phyloP scores from a whole-genome alignment of 257 asterid species.

The Salvia miltiorrhiza region DNA sequence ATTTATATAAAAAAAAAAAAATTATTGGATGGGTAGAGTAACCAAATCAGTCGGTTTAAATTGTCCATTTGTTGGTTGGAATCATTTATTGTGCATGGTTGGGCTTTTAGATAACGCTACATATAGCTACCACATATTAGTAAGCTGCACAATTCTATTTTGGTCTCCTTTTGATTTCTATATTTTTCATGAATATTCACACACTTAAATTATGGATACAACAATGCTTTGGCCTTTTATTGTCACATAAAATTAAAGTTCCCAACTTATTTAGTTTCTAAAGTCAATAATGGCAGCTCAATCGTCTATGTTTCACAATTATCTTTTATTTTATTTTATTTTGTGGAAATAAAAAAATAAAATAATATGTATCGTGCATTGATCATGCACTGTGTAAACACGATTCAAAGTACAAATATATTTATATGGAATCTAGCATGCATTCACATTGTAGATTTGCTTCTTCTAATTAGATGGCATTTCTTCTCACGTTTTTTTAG shows the following conservation, averaged over 20 bases:
- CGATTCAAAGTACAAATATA: neutral
- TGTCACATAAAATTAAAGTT: neutral
- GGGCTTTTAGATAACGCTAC: slow-evolving; percentile 13
- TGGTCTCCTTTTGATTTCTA: neutral
- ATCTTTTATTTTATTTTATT: neutral
- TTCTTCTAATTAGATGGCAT: neutral
- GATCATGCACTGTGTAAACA: neutral
- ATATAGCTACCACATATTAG: neutral
- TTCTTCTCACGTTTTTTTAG: neutral
- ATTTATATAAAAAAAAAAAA: too few species aligned
- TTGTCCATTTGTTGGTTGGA: slow-evolving; percentile 8
- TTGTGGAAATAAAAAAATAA: neutral
- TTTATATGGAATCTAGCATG: neutral
- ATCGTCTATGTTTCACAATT: neutral
- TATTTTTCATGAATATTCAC: neutral
- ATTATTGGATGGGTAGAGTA: neutral
- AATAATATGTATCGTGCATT: neutral
- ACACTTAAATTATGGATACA: neutral
- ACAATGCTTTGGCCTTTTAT: neutral
- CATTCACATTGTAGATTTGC: neutral
- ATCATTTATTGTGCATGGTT: slow-evolving; percentile 23
- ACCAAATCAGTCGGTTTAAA: neutral
- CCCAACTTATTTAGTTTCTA: neutral
- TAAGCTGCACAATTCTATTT: neutral
- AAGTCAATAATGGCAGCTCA: slow-evolving; percentile 12